Conservation (phyloP, 306 rosid genomes). For the Dryas octopetala region DNA sequence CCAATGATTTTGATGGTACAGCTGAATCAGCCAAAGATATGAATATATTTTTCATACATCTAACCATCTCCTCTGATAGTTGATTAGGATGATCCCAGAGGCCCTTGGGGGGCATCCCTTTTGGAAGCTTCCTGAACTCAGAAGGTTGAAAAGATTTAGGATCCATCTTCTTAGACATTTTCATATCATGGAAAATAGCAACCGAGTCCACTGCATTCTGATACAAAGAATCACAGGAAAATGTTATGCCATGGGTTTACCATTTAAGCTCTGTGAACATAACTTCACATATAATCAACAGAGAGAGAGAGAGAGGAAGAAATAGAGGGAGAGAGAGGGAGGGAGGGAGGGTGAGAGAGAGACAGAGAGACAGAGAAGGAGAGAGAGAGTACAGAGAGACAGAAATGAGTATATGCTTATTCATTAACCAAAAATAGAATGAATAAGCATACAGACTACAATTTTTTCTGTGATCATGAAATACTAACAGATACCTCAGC, state of each 20-base stretch:
- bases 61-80: slow-evolving; percentile 72
- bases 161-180: slow-evolving; percentile 26
- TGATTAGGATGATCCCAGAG: slow-evolving; percentile 68
- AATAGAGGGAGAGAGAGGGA: no score
- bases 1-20: slow-evolving; percentile 34
- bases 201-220: slow-evolving; percentile 43
- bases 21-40: slow-evolving; percentile 64
- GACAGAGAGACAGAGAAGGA: no score
- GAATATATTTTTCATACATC: slow-evolving; percentile 77
- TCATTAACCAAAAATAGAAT: not conserved
- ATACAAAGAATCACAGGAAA: slow-evolving; percentile 28
- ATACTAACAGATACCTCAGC: slow-evolving; percentile 39
- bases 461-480: not conserved
- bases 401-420: no score
- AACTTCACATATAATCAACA: not conserved
- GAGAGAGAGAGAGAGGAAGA: not conserved
- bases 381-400: no score
- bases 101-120: slow-evolving; percentile 48
- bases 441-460: not conserved
- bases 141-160: slow-evolving; percentile 29
- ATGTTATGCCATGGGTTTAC: slow-evolving; percentile 1
- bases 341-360: no score
- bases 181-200: slow-evolving; percentile 29
- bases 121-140: slow-evolving; percentile 41
- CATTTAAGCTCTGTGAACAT: not conserved